Base-by-base conservation (phyloP, 768 basidiomycete genomes). In the Astraeus odoratus region DNA sequence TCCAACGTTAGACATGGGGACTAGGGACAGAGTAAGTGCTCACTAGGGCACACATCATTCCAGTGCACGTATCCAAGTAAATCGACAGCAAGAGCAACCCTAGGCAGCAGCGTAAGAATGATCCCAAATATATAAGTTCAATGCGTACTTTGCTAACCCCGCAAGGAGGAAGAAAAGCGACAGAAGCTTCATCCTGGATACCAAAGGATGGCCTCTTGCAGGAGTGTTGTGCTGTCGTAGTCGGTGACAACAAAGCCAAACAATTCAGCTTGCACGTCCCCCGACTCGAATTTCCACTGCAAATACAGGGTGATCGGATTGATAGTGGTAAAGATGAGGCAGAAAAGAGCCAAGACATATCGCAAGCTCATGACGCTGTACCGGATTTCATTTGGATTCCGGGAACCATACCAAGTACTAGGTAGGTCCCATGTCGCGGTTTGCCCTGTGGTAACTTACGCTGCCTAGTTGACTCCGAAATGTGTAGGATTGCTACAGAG, bases 291-390 rank as follows among this genome's bases (percentile, higher is more conserved):
- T n/a, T n/a, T n/a, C n/a, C n/a, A n/a, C n/a, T n/a, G n/a, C n/a
- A n/a, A n/a, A n/a, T n/a, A n/a, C n/a, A n/a, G n/a, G n/a, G n/a
- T n/a, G n/a, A n/a, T n/a, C n/a, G n/a, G n/a, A 33, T 10, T 33
- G 5, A 15, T 13, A 33, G 8, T 15, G 10, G 15, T 33, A 2
- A 63, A 54, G 29, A 99, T 99, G 96, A 75, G 93, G 44, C 91
- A 96, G 68, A 96, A 90, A 68, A 77, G 96, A 61, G 91, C 93
- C 22, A 99, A 99, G 66, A 78, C 83, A 1, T 97, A 97, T 67
- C 79, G 85, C 53, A 92, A 92, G 61, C 85, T 95, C 43, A 98
- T 99, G 94, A 75, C 81, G 13, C 69, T 94, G 39, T 97, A 97
- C 61, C 78, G 75, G 49, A 76, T 85, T 63, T 75, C 83, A 2